A percentile compares a stretch with the other conserved stretches of the same genome.
Conservation (phyloP, 148 eudicot genomes). For the Nyssa sinensis region DNA sequence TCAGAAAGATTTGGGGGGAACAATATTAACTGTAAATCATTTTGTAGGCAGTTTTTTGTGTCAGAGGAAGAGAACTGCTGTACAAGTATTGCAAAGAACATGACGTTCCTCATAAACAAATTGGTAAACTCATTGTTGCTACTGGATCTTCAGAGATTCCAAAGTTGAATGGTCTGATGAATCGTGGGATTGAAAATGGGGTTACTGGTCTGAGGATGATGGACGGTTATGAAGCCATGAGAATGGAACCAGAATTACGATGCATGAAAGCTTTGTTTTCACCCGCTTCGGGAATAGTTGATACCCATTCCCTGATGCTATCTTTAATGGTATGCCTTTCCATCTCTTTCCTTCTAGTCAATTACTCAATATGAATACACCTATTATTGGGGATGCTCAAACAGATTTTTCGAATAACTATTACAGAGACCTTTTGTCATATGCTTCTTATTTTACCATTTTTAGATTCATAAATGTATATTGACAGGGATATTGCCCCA, state of each 20-base stretch:
- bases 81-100: constrained; percentile 70
- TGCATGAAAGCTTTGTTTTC: constrained; percentile 78
- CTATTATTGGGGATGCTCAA: background rate
- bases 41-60: constrained; percentile 70
- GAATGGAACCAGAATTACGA: constrained; percentile 73
- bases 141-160: constrained; percentile 71
- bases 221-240: constrained; percentile 74
- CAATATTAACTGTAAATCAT: background rate
- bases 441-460: constrained; percentile 19
- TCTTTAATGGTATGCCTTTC: constrained; percentile 59
- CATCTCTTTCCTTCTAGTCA: constrained; percentile 11
- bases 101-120: constrained; percentile 73
- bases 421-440: background rate
- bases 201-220: constrained; percentile 71
- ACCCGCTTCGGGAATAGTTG: constrained; percentile 82
- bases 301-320: constrained; percentile 80
- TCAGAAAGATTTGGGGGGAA: background rate
- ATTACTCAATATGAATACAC: background rate
- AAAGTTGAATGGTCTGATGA: constrained; percentile 57
- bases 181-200: constrained; percentile 71
- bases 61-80: constrained; percentile 77
- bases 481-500: constrained; percentile 59
- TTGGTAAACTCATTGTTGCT: constrained; percentile 89
- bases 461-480: constrained; percentile 36
- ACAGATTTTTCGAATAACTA: background rate